Percentiles rank a stretch among this genome's conserved stretches.
Conservation (phyloP, 768 basidiomycete species). For the Calocybe cyanea region DNA sequence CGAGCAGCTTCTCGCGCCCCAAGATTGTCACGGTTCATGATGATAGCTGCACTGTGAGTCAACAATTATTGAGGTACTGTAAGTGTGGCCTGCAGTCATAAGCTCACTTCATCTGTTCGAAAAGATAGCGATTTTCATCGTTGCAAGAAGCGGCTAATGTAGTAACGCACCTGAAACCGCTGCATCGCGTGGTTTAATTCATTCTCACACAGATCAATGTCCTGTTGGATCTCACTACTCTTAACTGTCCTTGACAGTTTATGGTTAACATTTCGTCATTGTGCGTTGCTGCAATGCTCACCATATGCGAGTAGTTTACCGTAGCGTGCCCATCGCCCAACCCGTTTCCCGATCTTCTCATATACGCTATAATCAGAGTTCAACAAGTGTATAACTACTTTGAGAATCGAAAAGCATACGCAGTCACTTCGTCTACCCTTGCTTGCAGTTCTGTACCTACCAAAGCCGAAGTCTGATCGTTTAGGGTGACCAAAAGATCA, state of each 20-base stretch:
- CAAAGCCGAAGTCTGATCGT: conserved; percentile 34
- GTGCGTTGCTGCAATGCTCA: conserved; percentile 20
- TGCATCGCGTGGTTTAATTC: conserved; percentile 41
- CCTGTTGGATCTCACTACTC: conserved; percentile 41
- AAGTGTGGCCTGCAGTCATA: not conserved
- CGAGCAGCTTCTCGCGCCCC: conserved; percentile 24
- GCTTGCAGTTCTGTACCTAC: conserved; percentile 37
- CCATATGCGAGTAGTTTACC: conserved; percentile 34
- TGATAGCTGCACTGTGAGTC: conserved; percentile 23
- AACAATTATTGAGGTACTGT: not conserved
- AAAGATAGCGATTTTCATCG: not conserved
- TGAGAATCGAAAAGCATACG: conserved; percentile 27
- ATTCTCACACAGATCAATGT: conserved; percentile 37
- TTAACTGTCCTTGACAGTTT: conserved; percentile 30
- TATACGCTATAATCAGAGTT: conserved; percentile 31
- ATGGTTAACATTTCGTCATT: not conserved
- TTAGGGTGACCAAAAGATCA: conserved; percentile 32
- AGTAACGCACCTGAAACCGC: conserved; percentile 41
- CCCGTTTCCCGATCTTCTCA: conserved; percentile 32
- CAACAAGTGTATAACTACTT: not conserved
- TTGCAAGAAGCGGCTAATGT: not conserved
- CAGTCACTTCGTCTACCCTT: conserved; percentile 39
- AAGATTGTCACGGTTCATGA: conserved; percentile 24
- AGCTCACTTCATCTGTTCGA: conserved; percentile 22
- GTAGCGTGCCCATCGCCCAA: conserved; percentile 36